Percentiles rank a stretch among this genome's conserved stretches.
Evolutionary conservation across 495 filamentous ascomycete genomes (phyloP).

Genomic region (Beverwykella pulmonaria): DNA sequence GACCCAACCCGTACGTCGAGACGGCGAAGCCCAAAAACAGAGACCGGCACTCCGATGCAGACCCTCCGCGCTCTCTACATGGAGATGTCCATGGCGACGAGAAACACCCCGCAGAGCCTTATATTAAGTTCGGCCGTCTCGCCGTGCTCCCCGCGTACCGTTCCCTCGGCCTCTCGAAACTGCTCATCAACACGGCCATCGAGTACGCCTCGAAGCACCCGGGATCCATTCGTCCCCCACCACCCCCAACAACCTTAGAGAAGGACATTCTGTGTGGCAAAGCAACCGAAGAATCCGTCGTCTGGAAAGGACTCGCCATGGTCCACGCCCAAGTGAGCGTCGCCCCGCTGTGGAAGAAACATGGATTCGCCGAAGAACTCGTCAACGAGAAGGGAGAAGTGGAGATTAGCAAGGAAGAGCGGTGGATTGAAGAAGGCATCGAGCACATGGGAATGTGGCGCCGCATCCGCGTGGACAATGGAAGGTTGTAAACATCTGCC

Average conservation of each 20-base stretch:
- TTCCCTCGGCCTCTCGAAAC: constrained; percentile 60
- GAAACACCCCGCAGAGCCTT: constrained; percentile 57
- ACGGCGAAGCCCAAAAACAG: neutral
- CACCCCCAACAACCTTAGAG: constrained; percentile 36
- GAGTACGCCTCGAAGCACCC: constrained; percentile 64
- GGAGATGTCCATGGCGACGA: neutral
- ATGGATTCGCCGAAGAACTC: constrained; percentile 73
- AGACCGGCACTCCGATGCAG: constrained; percentile 29
- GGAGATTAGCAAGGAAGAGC: constrained; percentile 29
- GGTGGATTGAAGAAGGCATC: constrained; percentile 84
- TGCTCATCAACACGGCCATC: constrained; percentile 64
- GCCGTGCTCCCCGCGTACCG: constrained; percentile 66
- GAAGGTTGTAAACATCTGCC: constrained; percentile 22
- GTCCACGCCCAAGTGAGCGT: constrained; percentile 72
- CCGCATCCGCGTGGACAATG: constrained; percentile 37
- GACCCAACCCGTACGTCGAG: constrained; percentile 54
- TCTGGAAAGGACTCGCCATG: constrained; percentile 71
- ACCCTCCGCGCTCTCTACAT: neutral
- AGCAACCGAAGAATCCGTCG: constrained; percentile 20
- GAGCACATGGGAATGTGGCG: constrained; percentile 80
- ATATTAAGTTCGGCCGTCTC: constrained; percentile 77
- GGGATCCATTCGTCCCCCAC: constrained; percentile 46
- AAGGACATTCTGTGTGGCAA: constrained; percentile 20
- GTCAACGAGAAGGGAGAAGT: constrained; percentile 56
- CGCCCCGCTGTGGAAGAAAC: constrained; percentile 59